Percentiles rank a stretch among this genome's conserved stretches.
Evolutionary conservation across 2,329 filamentous ascomycete genomes (phyloP).

Genomic region (Scytalidium lignicola): DNA sequence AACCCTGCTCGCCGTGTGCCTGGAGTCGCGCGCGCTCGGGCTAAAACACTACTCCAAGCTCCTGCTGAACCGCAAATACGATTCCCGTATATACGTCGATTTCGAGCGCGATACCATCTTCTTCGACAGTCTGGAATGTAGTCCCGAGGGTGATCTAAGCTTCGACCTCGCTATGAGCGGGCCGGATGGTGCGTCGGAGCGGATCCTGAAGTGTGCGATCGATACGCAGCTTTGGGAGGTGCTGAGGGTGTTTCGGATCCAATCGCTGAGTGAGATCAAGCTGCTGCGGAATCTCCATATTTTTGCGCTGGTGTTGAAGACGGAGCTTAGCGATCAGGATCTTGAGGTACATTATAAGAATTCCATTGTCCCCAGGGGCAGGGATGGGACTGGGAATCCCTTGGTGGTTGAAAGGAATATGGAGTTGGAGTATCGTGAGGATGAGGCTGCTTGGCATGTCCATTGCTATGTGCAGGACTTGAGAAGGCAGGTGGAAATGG

Average conservation of each 20-base stretch:
- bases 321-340: neutral
- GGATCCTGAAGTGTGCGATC: slow-evolving; percentile 17
- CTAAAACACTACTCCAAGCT: slow-evolving; percentile 17
- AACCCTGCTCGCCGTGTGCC: slow-evolving; percentile 13
- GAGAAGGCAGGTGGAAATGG: slow-evolving; percentile 15
- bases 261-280: slow-evolving; percentile 17
- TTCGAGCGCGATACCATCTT: slow-evolving; percentile 20
- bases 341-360: neutral
- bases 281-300: slow-evolving; percentile 16
- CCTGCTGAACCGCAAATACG: slow-evolving; percentile 15
- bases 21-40: slow-evolving; percentile 18
- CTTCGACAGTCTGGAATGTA: slow-evolving; percentile 23
- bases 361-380: neutral
- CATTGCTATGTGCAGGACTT: slow-evolving; percentile 17
- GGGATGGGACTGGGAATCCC: slow-evolving; percentile 6
- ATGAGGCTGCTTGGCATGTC: slow-evolving; percentile 14
- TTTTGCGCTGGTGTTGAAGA: slow-evolving; percentile 15
- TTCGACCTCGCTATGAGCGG: slow-evolving; percentile 16
- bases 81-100: slow-evolving; percentile 19
- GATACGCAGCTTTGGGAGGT: slow-evolving; percentile 22
- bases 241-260: slow-evolving; percentile 18
- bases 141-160: slow-evolving; percentile 20
- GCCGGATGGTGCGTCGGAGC: slow-evolving; percentile 11
- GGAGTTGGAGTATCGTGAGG: slow-evolving; percentile 11
- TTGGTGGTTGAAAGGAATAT: slow-evolving; percentile 5